These are phyloP conservation scores for Candida dubliniensis DNA, from an alignment of 1,139 yeast genomes.

Conservation along the genomic window DNA sequence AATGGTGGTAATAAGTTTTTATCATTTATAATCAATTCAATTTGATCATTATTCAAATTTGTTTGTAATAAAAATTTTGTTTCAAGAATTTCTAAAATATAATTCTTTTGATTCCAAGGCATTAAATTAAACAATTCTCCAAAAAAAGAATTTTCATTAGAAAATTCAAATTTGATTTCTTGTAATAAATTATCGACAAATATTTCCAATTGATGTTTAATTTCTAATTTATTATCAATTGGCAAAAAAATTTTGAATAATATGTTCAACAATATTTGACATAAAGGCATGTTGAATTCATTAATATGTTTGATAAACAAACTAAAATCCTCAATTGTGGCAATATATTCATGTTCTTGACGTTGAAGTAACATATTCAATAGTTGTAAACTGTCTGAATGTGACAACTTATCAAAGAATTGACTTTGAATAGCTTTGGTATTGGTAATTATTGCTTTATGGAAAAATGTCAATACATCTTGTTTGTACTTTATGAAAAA, in stretches of 20 bases:
- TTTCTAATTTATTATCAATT: neutral
- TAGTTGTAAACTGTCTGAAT: conserved; percentile 23
- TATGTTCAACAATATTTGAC: conserved; percentile 44
- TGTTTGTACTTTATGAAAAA: conserved; percentile 9
- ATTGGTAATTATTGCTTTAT: conserved; percentile 20
- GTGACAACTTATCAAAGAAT: conserved; percentile 19
- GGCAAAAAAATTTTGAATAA: conserved; percentile 9
- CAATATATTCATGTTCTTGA: conserved; percentile 10
- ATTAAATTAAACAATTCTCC: conserved; percentile 42
- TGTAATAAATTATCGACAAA: conserved; percentile 45
- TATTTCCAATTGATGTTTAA: conserved; percentile 14
- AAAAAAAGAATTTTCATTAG: conserved; percentile 34
- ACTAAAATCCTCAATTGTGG: conserved; percentile 21
- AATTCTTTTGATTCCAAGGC: conserved; percentile 30
- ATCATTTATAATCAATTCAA: conserved; percentile 9
- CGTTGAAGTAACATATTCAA: conserved; percentile 20
- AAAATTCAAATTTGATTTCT: conserved; percentile 44
- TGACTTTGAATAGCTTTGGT: conserved; percentile 26
- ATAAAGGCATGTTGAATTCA: conserved; percentile 54
- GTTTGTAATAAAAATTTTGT: conserved; percentile 24
- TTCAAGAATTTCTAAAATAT: conserved; percentile 32
- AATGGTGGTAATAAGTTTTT: conserved; percentile 27
- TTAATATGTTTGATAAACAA: conserved; percentile 26
- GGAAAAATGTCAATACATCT: conserved; percentile 16
- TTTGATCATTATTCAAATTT: conserved; percentile 13